Evolutionary conservation across 176 grass and related monocot genomes (phyloP), one percentile per base, ranked within the genome.

Genomic region (Triticum timopheevii): DNA sequence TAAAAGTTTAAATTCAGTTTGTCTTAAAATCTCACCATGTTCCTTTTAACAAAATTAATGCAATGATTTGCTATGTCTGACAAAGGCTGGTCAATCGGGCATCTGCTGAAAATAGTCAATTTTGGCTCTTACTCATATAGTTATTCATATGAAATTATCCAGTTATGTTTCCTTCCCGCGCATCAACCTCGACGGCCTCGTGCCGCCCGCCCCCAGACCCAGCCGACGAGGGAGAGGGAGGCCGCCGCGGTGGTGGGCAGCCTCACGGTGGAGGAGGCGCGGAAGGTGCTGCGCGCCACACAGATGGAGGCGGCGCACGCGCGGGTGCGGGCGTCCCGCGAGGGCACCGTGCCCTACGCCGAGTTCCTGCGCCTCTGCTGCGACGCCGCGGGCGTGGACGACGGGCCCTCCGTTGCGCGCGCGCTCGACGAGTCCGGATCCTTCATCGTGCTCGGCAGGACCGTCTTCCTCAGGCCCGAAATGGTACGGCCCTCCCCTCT

Each of bases 391-490:
- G n/a, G n/a, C n/a, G n/a, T n/a, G n/a, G n/a, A n/a, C n/a, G n/a
- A n/a, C n/a, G n/a, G n/a, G n/a, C n/a, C n/a, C n/a, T n/a, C n/a
- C n/a, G n/a, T n/a, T n/a, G n/a, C n/a, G n/a, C n/a, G n/a, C n/a
- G n/a, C n/a, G n/a, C n/a, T n/a, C n/a, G n/a, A n/a, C n/a, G n/a
- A n/a, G n/a, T n/a, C n/a, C n/a, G n/a, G n/a, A 76, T 88, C 90
- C 28, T 92, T 99, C 58, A 93, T 99, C 65, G 97, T 96, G 1
- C 90, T 96, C 68, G 92, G 92, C 58, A 85, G 90, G 87, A 86
- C 66, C 78, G 94, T 99, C 79, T 96, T 96, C 89, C 94, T 99
- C 80, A 88, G 88, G 64, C 92, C 97, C 67, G 94, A 99, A 36
- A 84, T 94, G 94, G 97, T 99, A 99, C 84, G 78, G 27, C 83